phyloP scores from a whole-genome alignment of 1,284 basidiomycete species.

The Porogramme epimiltina region DNA sequence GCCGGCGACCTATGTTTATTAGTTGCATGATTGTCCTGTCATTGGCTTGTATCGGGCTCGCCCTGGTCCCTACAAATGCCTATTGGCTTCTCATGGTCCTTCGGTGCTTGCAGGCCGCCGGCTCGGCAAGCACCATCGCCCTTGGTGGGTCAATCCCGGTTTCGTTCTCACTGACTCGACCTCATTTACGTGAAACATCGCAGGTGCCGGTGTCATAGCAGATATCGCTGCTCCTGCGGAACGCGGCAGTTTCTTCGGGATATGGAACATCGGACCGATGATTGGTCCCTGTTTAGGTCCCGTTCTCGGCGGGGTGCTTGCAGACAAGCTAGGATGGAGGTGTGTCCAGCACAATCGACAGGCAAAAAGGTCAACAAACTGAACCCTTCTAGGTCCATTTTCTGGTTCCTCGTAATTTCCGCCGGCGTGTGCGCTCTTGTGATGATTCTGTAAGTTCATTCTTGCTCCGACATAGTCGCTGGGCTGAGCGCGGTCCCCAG shows the following conservation, averaged over 20 bases:
- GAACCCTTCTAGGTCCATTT: constrained; percentile 56
- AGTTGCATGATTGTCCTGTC: constrained; percentile 42
- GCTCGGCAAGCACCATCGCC: constrained; percentile 46
- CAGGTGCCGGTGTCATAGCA: constrained; percentile 42
- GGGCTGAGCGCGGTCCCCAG: constrained; percentile 25
- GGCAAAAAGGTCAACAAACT: too few species aligned
- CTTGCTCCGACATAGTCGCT: background rate
- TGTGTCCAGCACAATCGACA: constrained; percentile 26
- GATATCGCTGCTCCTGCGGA: constrained; percentile 41
- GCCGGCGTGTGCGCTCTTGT: constrained; percentile 54
- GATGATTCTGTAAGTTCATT: constrained; percentile 52
- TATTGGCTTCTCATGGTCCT: constrained; percentile 52
- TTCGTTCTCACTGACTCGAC: background rate
- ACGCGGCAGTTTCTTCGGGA: constrained; percentile 41
- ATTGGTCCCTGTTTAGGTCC: constrained; percentile 44
- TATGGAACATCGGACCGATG: constrained; percentile 40
- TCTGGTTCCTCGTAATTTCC: constrained; percentile 77
- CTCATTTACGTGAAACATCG: background rate
- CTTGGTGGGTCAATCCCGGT: constrained; percentile 33
- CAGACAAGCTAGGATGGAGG: constrained; percentile 70
- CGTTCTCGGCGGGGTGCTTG: constrained; percentile 58
- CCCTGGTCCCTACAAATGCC: constrained; percentile 43
- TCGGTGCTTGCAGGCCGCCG: constrained; percentile 48
- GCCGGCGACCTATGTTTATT: constrained; percentile 48
- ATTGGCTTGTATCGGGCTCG: constrained; percentile 47